Conservation (phyloP, 2,329 filamentous ascomycete species). For the Capronia americana region DNA sequence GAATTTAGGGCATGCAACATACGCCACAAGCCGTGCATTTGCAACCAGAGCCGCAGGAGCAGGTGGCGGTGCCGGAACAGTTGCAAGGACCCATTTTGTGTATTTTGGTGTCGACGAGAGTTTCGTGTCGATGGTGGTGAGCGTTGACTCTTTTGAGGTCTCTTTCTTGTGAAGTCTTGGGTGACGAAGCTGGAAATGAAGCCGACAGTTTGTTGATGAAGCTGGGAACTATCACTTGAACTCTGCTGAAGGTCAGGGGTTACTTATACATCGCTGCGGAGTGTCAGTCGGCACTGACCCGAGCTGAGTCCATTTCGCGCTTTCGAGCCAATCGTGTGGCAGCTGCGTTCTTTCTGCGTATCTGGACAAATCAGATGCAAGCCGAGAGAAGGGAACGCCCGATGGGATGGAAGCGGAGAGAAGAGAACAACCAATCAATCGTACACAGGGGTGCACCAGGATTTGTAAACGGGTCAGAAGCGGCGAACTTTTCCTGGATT, state of each 20-base stretch:
- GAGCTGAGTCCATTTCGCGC: conserved; percentile 1
- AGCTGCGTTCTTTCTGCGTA: conserved; percentile 1
- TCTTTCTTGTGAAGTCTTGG: neutral
- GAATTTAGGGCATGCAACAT: conserved; percentile 6
- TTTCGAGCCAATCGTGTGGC: conserved; percentile 1
- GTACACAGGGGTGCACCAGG: neutral
- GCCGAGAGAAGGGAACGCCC: neutral
- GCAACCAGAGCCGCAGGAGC: conserved; percentile 29
- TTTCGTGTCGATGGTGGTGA: neutral
- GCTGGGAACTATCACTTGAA: neutral
- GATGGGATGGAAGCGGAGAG: neutral
- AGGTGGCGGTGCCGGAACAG: conserved; percentile 26
- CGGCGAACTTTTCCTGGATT: neutral
- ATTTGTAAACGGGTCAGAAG: neutral
- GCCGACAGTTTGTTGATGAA: neutral
- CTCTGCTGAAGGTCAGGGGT: neutral
- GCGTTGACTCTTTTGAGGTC: neutral
- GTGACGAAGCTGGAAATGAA: neutral
- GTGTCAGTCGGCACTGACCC: neutral
- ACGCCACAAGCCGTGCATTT: conserved; percentile 31
- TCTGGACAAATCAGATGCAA: conserved; percentile 8
- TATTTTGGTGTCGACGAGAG: neutral
- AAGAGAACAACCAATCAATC: conserved; percentile 8
- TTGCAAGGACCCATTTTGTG: conserved; percentile 29
- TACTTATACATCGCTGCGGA: neutral